Percentiles rank a stretch among this genome's conserved stretches.
These are phyloP conservation scores for Sphenostylis stenocarpa DNA, from an alignment of 306 rosid species.

Conservation along the genomic window DNA sequence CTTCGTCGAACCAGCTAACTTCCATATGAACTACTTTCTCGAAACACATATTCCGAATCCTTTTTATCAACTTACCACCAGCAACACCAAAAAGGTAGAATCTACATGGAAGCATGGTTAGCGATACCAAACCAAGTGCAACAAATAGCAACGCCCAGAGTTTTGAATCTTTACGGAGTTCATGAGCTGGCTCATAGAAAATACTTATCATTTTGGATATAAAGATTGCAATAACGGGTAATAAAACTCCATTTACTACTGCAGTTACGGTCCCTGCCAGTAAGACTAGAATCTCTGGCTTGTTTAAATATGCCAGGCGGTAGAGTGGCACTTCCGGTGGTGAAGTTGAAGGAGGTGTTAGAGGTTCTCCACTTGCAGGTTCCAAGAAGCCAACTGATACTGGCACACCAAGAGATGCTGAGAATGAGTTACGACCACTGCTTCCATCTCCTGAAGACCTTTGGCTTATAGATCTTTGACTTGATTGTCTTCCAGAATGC, in stretches of 20 bases:
- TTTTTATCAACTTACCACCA: slow-evolving; percentile 49
- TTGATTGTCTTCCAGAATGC: slow-evolving; percentile 51
- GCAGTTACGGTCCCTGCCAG: slow-evolving; percentile 66
- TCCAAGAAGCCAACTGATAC: slow-evolving; percentile 31
- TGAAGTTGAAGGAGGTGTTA: slow-evolving; percentile 37
- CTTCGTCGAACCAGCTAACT: slow-evolving; percentile 78
- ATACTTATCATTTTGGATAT: slow-evolving; percentile 51
- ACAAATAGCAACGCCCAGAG: slow-evolving; percentile 67
- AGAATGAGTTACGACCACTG: slow-evolving; percentile 30
- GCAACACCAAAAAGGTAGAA: slow-evolving; percentile 54
- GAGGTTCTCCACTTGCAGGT: slow-evolving; percentile 29
- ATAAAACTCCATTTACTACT: slow-evolving; percentile 43
- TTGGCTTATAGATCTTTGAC: slow-evolving; percentile 53
- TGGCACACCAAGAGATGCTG: neutral
- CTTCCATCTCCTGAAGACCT: slow-evolving; percentile 54
- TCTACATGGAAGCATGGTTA: slow-evolving; percentile 41
- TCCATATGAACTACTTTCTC: slow-evolving; percentile 59
- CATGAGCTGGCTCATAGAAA: slow-evolving; percentile 60
- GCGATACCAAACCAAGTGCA: slow-evolving; percentile 43
- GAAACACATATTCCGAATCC: slow-evolving; percentile 50
- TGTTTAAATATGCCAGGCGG: slow-evolving; percentile 74
- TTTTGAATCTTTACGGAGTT: slow-evolving; percentile 67
- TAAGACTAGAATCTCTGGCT: slow-evolving; percentile 73
- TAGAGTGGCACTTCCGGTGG: slow-evolving; percentile 51
- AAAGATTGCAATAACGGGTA: slow-evolving; percentile 58